These are phyloP conservation scores for Salicornia ramosissima DNA, from an alignment of 148 eudicot species.

Conservation along the genomic window DNA sequence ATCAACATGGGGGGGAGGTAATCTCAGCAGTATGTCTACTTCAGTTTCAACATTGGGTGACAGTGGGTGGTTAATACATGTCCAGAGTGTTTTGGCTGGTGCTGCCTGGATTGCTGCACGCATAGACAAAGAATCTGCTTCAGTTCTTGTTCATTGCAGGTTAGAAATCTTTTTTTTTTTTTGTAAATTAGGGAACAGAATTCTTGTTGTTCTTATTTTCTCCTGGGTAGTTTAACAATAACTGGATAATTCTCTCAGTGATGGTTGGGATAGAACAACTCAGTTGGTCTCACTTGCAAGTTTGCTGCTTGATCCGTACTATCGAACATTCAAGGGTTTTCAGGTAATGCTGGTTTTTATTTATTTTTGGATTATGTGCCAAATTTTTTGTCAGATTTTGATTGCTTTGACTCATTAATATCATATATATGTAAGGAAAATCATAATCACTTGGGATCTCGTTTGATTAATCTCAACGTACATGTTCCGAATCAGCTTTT, in stretches of 20 bases:
- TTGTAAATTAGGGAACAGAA: background rate
- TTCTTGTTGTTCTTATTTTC: background rate
- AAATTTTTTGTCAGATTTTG: too few relatives aligned
- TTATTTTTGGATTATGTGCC: too few relatives aligned
- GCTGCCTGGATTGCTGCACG: conserved; percentile 99
- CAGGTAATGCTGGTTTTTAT: conserved; percentile 52
- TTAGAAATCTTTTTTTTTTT: conserved; percentile 22
- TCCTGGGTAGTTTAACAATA: conserved; percentile 7
- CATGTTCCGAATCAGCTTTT: too few relatives aligned
- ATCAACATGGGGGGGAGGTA: conserved; percentile 96
- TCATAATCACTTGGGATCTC: too few relatives aligned
- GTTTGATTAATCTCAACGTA: too few relatives aligned
- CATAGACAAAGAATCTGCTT: conserved; percentile 79
- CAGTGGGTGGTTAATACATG: conserved; percentile 93
- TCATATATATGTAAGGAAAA: too few relatives aligned
- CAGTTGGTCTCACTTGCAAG: conserved; percentile 93
- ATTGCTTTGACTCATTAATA: too few relatives aligned
- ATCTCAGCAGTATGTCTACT: conserved; percentile 98
- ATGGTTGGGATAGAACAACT: conserved; percentile 99
- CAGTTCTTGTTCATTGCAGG: conserved; percentile 99
- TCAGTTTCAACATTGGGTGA: conserved; percentile 98
- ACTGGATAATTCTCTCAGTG: conserved; percentile 41
- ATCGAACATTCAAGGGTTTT: conserved; percentile 90
- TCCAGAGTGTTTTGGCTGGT: conserved; percentile 93
- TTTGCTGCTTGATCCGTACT: conserved; percentile 94